Conservation (phyloP, 108 stramenopile species). For the Aurantiochytrium sp. region DNA sequence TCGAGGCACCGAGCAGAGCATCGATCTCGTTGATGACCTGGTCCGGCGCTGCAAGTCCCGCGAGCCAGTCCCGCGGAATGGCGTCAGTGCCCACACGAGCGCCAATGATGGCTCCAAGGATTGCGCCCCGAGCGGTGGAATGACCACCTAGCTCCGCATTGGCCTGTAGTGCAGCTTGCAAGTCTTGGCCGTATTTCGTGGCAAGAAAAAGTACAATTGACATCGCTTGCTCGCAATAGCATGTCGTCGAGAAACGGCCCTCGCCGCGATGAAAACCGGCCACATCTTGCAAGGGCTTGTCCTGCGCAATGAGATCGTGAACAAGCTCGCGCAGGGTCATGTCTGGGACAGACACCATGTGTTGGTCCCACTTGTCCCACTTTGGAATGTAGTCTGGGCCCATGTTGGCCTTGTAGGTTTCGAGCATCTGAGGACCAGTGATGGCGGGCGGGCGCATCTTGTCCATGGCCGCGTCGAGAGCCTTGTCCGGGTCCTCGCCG, state of each 20-base stretch:
- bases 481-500: background rate
- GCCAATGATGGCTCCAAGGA: constrained; percentile 33
- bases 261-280: constrained; percentile 18
- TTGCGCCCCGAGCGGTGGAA: constrained; percentile 25
- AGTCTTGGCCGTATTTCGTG: constrained; percentile 26
- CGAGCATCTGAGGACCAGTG: constrained; percentile 25
- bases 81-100: background rate
- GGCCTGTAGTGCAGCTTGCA: constrained; percentile 19
- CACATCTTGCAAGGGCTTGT: constrained; percentile 22
- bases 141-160: constrained; percentile 31
- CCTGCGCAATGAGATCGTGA: constrained; percentile 17
- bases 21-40: background rate
- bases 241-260: constrained; percentile 26
- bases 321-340: constrained; percentile 25
- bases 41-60: background rate
- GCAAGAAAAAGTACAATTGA: constrained; percentile 28
- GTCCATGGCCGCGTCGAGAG: constrained; percentile 28
- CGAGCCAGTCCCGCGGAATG: background rate
- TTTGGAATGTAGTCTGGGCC: constrained; percentile 33
- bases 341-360: constrained; percentile 7
- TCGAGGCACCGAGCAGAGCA: background rate
- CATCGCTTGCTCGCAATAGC: constrained; percentile 36
- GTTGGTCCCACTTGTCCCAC: constrained; percentile 31
- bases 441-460: constrained; percentile 31
- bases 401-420: constrained; percentile 13